Percentiles rank a stretch among this genome's conserved stretches.
These are phyloP conservation scores for Pythium plurisporium DNA, from an alignment of 352 stramenopile genomes.

Conservation along the genomic window DNA sequence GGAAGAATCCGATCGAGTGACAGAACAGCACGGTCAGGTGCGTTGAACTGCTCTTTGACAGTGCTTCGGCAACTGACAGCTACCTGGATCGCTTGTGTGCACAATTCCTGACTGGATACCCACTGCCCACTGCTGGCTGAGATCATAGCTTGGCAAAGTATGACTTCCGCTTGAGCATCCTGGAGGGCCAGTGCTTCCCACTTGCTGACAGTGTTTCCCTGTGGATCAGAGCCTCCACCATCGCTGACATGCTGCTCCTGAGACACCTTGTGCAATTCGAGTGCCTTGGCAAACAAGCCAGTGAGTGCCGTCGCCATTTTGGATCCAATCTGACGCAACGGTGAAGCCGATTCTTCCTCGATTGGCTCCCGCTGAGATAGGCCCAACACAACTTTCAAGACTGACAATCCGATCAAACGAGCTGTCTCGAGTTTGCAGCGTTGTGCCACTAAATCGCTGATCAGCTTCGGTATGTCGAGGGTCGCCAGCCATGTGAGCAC, in stretches of 20 bases:
- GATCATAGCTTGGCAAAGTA: constrained; percentile 7
- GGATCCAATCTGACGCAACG: constrained; percentile 13
- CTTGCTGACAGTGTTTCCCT: not conserved
- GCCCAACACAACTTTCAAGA: constrained; percentile 3
- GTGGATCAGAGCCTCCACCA: not conserved
- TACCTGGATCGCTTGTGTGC: not conserved
- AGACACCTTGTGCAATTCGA: not conserved
- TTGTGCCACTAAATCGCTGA: constrained; percentile 3
- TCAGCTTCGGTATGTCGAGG: constrained; percentile 12
- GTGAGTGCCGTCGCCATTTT: not conserved
- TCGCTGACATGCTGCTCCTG: too few relatives aligned
- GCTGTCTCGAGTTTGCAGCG: not conserved
- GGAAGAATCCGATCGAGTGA: constrained; percentile 24
- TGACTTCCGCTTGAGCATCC: constrained; percentile 10
- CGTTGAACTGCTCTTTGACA: not conserved
- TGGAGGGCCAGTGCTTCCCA: constrained; percentile 10
- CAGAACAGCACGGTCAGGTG: not conserved
- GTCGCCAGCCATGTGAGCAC: constrained; percentile 15
- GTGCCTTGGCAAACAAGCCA: not conserved
- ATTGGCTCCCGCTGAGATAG: constrained; percentile 33
- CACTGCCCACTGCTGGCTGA: constrained; percentile 14
- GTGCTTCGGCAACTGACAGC: not conserved
- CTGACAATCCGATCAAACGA: constrained; percentile 7
- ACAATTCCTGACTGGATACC: constrained; percentile 1
- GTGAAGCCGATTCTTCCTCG: constrained; percentile 29